Base-by-base conservation (phyloP, 305 asterid genomes). In the Rubia peregrina region DNA sequence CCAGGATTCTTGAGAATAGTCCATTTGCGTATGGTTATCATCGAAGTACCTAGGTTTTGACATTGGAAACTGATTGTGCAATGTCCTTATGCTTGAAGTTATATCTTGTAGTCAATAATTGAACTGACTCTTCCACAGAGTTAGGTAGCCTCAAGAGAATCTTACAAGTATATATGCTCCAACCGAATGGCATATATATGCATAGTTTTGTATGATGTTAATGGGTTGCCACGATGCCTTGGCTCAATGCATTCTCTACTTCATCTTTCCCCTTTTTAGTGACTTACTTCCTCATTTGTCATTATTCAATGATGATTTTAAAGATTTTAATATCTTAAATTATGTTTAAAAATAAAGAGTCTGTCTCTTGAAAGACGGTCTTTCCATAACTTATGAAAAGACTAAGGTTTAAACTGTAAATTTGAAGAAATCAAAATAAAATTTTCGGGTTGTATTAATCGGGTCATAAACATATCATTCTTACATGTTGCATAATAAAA, bases 11-110 rank as follows among this genome's bases (percentile, higher is more conserved):
- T 46, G 40, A 19, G 24, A 74, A 59, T 55, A 43, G 26, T 21
- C 38, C 22, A 67, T 48, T 44, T 12, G 5, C 60, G 57, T 48
- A 63, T 72, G 71, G 62, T 7, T 46, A 46, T 46, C n/a, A 46
- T 71, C 67, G 67, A 21, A 59, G 36, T 59, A 26, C 40, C 24
- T 59, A 10, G 64, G 36, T 59, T 11, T 21, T 21, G 5, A 59
- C 36, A 59, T 24, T 56, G 33, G 61, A 21, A 56, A 56, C 30
- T 56, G 17, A 56, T 30, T 14, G 12, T 9, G 33, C 3, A 17
- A 8, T 59, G 40, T 59, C 64, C 40, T 22, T 22, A 24, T 59
- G 64, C 64, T 21, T 59, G 40, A 24, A 59, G 38, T 59, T 22
- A 21, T 9, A 22, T 22, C 36, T 59, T 59, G 14, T 22, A 9